Evolutionary conservation across 352 stramenopile species (phyloP), one percentile per base, ranked within the genome.

Genomic region (Pythium vanterpoolii): DNA sequence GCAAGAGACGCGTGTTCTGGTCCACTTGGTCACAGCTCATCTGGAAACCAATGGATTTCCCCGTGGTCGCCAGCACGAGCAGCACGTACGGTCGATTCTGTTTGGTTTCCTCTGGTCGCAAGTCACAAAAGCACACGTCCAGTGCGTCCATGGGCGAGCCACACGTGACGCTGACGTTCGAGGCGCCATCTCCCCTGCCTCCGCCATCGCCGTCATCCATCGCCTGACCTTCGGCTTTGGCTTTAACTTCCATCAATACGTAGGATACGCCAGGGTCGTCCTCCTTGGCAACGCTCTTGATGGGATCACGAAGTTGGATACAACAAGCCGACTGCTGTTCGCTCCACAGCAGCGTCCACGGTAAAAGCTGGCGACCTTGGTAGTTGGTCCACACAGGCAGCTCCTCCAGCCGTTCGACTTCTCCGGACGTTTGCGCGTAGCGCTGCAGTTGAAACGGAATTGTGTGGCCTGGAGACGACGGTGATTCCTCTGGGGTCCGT

Each of bases 341-440:
- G 49, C 73, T 89, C 13, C 40, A 52, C 7, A 74, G 48, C 4
- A 88, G 27, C 56, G 73, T 67, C 58, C 82, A 88, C 11, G 79
- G 82, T 14, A 82, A 26, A 2, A 91, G 71, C 21, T 69, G 38
- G 10, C 76, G 60, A 7, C 68, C 69, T n/a, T 76, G 66, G 40
- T 83, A 77, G 45, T 73, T 89, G 53, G 77, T 82, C 74, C 77
- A 92, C 24, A 76, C 65, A 2, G 73, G 74, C 30, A 84, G 56
- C 11, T 74, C 66, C 10, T 71, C 55, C 0, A 90, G 66, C 36
- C 83, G 84, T 34, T 83, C 71, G 23, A 62, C 66, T 11, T 72
- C 65, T 8, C 77, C 82, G 1, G 69, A 73, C 26, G 74, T 46
- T n/a, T 87, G 59, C 26, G 76, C 80, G 24, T 79, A 81, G 21